These are phyloP conservation scores for Eimeria maxima DNA, from an alignment of 169 alveolate species.

Conservation along the genomic window DNA sequence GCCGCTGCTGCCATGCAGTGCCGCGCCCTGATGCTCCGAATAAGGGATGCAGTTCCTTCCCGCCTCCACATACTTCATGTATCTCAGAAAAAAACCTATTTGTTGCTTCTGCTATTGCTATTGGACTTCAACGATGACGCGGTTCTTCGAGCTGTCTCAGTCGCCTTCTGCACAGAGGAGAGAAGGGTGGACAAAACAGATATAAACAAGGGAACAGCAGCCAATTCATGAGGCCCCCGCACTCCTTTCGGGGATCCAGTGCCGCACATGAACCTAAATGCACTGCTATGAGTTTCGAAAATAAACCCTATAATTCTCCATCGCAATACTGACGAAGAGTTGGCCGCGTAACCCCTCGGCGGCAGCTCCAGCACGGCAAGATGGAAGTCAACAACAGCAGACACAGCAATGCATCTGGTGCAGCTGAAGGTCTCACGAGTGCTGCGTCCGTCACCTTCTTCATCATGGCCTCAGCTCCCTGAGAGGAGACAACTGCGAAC, in stretches of 20 bases:
- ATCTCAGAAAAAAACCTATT: neutral
- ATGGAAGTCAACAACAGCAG: neutral
- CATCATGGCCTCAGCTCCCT: slow-evolving; percentile 46
- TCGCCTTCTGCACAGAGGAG: slow-evolving; percentile 42
- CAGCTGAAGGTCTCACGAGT: slow-evolving; percentile 22
- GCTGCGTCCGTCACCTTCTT: slow-evolving; percentile 60
- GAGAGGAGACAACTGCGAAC: slow-evolving; percentile 71
- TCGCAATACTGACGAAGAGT: too few relatives aligned
- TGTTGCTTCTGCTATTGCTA: neutral
- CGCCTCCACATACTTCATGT: slow-evolving; percentile 18
- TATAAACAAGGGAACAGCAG: neutral
- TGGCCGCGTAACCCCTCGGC: neutral
- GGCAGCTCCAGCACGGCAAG: neutral
- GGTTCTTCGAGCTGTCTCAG: slow-evolving; percentile 28
- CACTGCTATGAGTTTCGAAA: neutral
- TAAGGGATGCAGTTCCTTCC: neutral
- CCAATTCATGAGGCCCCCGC: neutral
- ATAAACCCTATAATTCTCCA: neutral
- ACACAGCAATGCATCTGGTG: neutral
- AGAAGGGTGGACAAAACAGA: neutral
- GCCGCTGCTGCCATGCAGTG: neutral
- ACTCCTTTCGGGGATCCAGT: neutral
- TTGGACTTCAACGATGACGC: slow-evolving; percentile 21
- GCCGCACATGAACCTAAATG: neutral
- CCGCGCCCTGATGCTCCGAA: neutral